phyloP scores from a whole-genome alignment of 2,329 filamentous ascomycete species.

The Botrytis medusae region DNA sequence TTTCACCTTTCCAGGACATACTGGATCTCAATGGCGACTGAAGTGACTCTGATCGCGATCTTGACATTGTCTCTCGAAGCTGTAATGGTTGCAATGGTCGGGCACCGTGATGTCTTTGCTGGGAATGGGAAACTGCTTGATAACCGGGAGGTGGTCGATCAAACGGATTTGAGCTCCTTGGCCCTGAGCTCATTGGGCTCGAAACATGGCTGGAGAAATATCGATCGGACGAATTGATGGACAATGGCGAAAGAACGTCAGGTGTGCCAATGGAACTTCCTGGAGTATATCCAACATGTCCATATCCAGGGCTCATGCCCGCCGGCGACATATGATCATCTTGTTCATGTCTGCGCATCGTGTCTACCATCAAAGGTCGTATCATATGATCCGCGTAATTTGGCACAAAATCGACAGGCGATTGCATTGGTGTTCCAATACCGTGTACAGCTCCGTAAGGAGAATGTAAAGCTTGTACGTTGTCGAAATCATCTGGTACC shows the following conservation, averaged over 20 bases:
- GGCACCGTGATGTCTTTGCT: slow-evolving; percentile 45
- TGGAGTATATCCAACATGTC: slow-evolving; percentile 63
- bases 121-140: slow-evolving; percentile 48
- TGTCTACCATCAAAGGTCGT: slow-evolving; percentile 67
- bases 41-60: slow-evolving; percentile 57
- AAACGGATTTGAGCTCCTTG: slow-evolving; percentile 54
- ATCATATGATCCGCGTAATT: slow-evolving; percentile 56
- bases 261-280: slow-evolving; percentile 50
- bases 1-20: slow-evolving; percentile 63
- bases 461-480: slow-evolving; percentile 66
- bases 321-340: slow-evolving; percentile 68
- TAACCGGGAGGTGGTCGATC: slow-evolving; percentile 52
- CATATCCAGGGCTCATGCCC: slow-evolving; percentile 66
- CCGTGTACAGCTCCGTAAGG: slow-evolving; percentile 57
- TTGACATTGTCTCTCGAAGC: slow-evolving; percentile 56
- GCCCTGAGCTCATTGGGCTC: slow-evolving; percentile 48
- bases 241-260: slow-evolving; percentile 59
- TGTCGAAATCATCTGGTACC: slow-evolving; percentile 70
- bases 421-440: slow-evolving; percentile 40
- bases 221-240: slow-evolving; percentile 54
- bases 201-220: slow-evolving; percentile 53
- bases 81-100: slow-evolving; percentile 59
- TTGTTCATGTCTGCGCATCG: slow-evolving; percentile 59
- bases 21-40: slow-evolving; percentile 59
- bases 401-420: slow-evolving; percentile 42